Percentiles rank a stretch among this genome's conserved stretches.
These are phyloP conservation scores for Myriosclerotinia duriaeana DNA, from an alignment of 2,329 filamentous ascomycete genomes.

Conservation along the genomic window DNA sequence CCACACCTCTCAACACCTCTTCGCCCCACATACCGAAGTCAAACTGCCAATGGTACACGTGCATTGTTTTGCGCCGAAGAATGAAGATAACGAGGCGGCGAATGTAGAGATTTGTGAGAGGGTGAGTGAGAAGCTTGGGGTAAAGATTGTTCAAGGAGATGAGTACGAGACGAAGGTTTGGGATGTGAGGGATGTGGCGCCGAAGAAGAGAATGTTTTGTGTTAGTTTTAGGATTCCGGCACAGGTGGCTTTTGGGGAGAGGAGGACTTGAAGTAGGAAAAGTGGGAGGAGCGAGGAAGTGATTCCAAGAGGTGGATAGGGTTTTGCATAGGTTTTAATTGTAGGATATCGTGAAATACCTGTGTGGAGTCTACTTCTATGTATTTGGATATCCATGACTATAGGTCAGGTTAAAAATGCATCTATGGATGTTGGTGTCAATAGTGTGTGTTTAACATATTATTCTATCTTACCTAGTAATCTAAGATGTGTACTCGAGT, in stretches of 20 bases:
- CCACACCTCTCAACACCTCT: conserved; percentile 64
- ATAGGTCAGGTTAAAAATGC: neutral
- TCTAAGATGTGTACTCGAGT: neutral
- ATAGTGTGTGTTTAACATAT: too few species aligned
- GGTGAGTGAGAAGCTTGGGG: conserved; percentile 53
- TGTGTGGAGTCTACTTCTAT: neutral
- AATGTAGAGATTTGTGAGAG: conserved; percentile 65
- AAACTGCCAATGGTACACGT: conserved; percentile 81
- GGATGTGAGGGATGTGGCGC: conserved; percentile 83
- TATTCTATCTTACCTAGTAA: neutral
- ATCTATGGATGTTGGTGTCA: neutral
- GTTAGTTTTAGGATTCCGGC: conserved; percentile 83
- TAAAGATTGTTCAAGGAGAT: conserved; percentile 47
- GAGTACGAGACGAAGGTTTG: conserved; percentile 50
- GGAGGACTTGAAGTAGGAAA: conserved; percentile 11
- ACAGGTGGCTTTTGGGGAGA: conserved; percentile 70
- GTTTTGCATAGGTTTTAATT: neutral
- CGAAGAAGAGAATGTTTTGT: conserved; percentile 95
- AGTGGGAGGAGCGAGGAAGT: neutral
- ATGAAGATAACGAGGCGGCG: conserved; percentile 66
- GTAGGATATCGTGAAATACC: neutral
- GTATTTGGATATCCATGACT: neutral
- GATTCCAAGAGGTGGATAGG: too few species aligned
- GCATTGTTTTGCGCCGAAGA: conserved; percentile 91
- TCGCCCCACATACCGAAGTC: conserved; percentile 56